Evolutionary conservation across 2,329 filamentous ascomycete species (phyloP).

Genomic region (Colletotrichum gigasporum): DNA sequence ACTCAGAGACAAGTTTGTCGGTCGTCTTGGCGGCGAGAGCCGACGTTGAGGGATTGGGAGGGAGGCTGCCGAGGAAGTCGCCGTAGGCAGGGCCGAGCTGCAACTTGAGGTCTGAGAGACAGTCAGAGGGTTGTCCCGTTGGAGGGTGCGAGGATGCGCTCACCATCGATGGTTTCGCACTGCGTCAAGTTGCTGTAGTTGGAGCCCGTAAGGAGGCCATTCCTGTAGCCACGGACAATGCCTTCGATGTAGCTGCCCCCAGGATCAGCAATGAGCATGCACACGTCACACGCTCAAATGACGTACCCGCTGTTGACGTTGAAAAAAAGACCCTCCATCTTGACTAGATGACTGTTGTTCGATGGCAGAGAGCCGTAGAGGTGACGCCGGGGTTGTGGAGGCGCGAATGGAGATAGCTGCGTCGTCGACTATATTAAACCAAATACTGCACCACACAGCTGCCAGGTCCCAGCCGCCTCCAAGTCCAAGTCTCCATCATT

Average conservation of each 20-base stretch:
- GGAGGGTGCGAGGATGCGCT: slow-evolving; percentile 37
- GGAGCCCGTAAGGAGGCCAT: slow-evolving; percentile 86
- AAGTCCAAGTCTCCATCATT: slow-evolving; percentile 8
- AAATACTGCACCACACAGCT: slow-evolving; percentile 21
- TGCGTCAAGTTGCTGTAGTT: slow-evolving; percentile 97
- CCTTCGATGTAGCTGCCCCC: slow-evolving; percentile 89
- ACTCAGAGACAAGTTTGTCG: slow-evolving; percentile 97
- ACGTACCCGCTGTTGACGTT: slow-evolving; percentile 91
- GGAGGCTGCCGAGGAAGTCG: slow-evolving; percentile 92
- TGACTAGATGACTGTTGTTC: slow-evolving; percentile 18
- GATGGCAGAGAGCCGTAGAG: background rate
- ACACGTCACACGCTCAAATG: background rate
- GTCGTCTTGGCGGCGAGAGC: slow-evolving; percentile 94
- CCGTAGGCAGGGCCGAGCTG: slow-evolving; percentile 97
- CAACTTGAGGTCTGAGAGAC: slow-evolving; percentile 84
- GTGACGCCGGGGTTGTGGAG: slow-evolving; percentile 29
- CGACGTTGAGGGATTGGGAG: slow-evolving; percentile 96
- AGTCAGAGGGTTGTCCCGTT: slow-evolving; percentile 25
- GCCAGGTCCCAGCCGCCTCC: slow-evolving; percentile 20
- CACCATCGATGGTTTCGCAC: slow-evolving; percentile 97
- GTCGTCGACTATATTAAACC: slow-evolving; percentile 19
- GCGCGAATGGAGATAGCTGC: slow-evolving; percentile 26
- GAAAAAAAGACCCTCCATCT: slow-evolving; percentile 92
- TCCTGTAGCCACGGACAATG: slow-evolving; percentile 96
- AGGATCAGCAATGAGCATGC: slow-evolving; percentile 20